Percentiles rank a stretch among this genome's conserved stretches.
These are phyloP conservation scores for Millerozyma acaciae DNA, from an alignment of 805 yeast species.

Conservation along the genomic window DNA sequence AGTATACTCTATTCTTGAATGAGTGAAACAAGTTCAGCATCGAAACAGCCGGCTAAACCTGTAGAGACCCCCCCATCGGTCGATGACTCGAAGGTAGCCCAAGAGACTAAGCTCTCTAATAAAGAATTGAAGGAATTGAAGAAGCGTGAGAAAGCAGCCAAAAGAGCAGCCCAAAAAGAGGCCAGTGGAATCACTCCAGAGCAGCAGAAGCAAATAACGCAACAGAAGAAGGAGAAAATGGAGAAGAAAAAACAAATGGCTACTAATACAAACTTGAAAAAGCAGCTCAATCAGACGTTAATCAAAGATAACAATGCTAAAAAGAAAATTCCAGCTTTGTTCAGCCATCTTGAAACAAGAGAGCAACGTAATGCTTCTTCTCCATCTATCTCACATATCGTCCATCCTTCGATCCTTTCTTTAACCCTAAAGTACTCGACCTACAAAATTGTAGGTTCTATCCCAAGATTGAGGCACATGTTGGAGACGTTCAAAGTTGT, in stretches of 20 bases:
- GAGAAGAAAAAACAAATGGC: slow-evolving; percentile 39
- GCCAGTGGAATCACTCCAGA: slow-evolving; percentile 54
- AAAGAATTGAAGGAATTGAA: slow-evolving; percentile 85
- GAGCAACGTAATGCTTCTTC: slow-evolving; percentile 66
- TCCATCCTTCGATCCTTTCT: slow-evolving; percentile 82
- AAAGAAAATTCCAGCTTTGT: slow-evolving; percentile 58
- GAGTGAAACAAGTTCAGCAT: neutral
- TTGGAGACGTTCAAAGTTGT: slow-evolving; percentile 78
- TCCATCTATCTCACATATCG: slow-evolving; percentile 58
- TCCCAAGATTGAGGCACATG: slow-evolving; percentile 80
- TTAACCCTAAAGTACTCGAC: slow-evolving; percentile 78
- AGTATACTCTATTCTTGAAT: neutral
- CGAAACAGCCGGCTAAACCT: slow-evolving; percentile 3
- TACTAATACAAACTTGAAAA: slow-evolving; percentile 49
- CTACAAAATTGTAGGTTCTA: slow-evolving; percentile 86
- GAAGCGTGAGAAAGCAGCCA: slow-evolving; percentile 87
- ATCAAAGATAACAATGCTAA: slow-evolving; percentile 34
- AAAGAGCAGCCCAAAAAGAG: slow-evolving; percentile 83
- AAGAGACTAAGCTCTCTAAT: slow-evolving; percentile 43
- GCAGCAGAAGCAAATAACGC: slow-evolving; percentile 39
- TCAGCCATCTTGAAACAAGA: slow-evolving; percentile 76
- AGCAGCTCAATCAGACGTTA: slow-evolving; percentile 50
- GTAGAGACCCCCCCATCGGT: slow-evolving; percentile 1
- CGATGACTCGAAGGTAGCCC: slow-evolving; percentile 1
- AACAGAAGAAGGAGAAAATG: slow-evolving; percentile 42